A percentile compares a stretch with the other conserved stretches of the same genome.
phyloP scores from a whole-genome alignment of 1,284 basidiomycete species.

The Exobasidium rhododendri region DNA sequence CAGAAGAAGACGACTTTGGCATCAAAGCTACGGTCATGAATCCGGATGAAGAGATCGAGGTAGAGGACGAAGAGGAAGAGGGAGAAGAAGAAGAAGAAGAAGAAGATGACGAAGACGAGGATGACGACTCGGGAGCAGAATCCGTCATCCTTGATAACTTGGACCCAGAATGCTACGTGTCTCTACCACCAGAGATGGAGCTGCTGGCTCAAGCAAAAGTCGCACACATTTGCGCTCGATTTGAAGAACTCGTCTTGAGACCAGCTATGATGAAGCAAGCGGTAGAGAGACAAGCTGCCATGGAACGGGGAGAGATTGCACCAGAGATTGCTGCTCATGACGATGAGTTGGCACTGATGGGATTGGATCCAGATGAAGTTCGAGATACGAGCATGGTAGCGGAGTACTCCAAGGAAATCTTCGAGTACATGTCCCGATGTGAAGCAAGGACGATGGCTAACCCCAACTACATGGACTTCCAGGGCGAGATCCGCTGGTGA shows the following conservation, averaged over 20 bases:
- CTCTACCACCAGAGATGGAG: conserved; percentile 47
- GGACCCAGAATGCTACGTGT: conserved; percentile 48
- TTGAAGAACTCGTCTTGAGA: conserved; percentile 36
- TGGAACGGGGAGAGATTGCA: conserved; percentile 36
- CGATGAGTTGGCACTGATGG: conserved; percentile 48
- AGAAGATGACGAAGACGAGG: conserved; percentile 17
- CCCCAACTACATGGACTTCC: conserved; percentile 88
- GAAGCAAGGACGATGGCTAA: conserved; percentile 86
- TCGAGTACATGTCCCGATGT: conserved; percentile 75
- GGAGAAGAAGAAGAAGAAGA: conserved; percentile 15
- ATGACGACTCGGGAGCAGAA: conserved; percentile 7
- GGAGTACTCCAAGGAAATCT: conserved; percentile 96
- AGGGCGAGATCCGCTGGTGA: conserved; percentile 88
- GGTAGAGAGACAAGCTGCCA: conserved; percentile 32
- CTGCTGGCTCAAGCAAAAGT: conserved; percentile 43
- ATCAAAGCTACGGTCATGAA: not conserved
- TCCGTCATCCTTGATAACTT: conserved; percentile 24
- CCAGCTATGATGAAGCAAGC: conserved; percentile 36
- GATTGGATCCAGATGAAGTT: conserved; percentile 62
- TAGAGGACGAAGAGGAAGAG: conserved; percentile 10
- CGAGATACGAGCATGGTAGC: conserved; percentile 95
- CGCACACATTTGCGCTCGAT: conserved; percentile 38
- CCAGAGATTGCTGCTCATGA: conserved; percentile 47
- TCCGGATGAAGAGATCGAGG: conserved; percentile 14
- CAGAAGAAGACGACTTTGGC: conserved; percentile 11